Percentiles rank a stretch among this genome's conserved stretches.
Evolutionary conservation across 352 stramenopile species (phyloP).

Genomic region (Pythium rishiriense): DNA sequence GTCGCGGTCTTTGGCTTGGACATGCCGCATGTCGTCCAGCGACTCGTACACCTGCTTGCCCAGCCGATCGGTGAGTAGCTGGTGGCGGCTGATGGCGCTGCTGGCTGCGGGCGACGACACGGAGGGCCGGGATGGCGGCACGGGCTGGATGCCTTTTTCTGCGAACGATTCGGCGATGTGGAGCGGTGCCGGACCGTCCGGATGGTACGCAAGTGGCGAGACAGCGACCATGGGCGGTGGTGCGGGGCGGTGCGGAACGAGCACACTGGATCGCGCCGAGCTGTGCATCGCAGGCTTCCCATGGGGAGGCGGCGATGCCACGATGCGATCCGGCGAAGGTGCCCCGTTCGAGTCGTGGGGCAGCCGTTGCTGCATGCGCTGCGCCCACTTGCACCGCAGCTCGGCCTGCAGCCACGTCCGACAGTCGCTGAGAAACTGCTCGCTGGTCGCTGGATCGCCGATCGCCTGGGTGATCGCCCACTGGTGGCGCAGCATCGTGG

Average conservation of each 20-base stretch:
- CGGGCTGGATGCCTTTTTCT: conserved; percentile 20
- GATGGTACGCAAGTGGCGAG: background rate
- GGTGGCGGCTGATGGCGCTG: conserved; percentile 42
- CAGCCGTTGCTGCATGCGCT: conserved; percentile 12
- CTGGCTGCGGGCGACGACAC: conserved; percentile 7
- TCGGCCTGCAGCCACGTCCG: conserved; percentile 42
- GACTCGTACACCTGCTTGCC: conserved; percentile 36
- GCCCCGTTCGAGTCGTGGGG: background rate
- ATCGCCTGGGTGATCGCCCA: conserved; percentile 56
- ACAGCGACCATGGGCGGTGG: conserved; percentile 6
- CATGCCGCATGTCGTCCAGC: conserved; percentile 35
- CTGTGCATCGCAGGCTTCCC: background rate
- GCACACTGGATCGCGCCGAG: background rate
- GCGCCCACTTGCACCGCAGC: conserved; percentile 48
- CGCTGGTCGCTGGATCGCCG: conserved; percentile 27
- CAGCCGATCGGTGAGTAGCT: conserved; percentile 53
- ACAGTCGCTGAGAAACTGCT: conserved; percentile 21
- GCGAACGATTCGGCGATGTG: conserved; percentile 22
- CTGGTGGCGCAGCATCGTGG: conserved; percentile 61
- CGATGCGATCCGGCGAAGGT: background rate
- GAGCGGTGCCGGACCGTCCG: conserved; percentile 13
- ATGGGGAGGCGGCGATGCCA: background rate
- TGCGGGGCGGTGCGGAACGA: conserved; percentile 11
- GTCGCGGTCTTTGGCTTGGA: conserved; percentile 39
- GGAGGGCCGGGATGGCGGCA: conserved; percentile 6